phyloP scores from a whole-genome alignment of 2,329 filamentous ascomycete genomes.

The Claviceps sp. region DNA sequence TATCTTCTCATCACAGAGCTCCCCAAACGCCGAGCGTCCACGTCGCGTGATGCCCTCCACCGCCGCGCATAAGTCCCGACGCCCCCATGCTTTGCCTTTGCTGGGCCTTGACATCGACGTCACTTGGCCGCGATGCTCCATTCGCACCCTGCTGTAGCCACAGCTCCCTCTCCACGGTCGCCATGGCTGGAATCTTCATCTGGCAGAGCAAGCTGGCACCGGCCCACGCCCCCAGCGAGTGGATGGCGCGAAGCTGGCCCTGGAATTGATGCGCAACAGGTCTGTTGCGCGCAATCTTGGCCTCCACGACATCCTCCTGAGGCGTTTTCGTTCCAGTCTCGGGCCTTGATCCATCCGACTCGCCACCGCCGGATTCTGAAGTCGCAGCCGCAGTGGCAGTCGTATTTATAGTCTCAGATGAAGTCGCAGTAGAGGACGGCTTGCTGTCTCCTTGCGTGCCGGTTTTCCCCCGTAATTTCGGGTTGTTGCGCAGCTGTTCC shows the following conservation, averaged over 20 bases:
- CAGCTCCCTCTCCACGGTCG: slow-evolving; percentile 56
- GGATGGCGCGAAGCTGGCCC: slow-evolving; percentile 50
- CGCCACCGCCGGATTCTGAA: slow-evolving; percentile 10
- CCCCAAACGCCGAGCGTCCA: slow-evolving; percentile 55
- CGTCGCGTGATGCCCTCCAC: slow-evolving; percentile 27
- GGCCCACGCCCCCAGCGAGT: slow-evolving; percentile 60
- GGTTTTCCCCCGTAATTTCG: slow-evolving; percentile 22
- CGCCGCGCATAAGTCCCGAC: slow-evolving; percentile 29
- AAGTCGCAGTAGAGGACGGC: slow-evolving; percentile 11
- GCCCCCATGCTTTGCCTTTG: slow-evolving; percentile 53
- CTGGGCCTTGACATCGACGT: slow-evolving; percentile 43
- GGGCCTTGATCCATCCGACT: slow-evolving; percentile 10
- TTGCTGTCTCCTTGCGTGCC: slow-evolving; percentile 9
- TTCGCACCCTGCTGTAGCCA: slow-evolving; percentile 55
- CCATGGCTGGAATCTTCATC: slow-evolving; percentile 54
- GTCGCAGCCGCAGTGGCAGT: slow-evolving; percentile 2
- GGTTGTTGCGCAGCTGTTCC: slow-evolving; percentile 36
- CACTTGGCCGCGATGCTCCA: slow-evolving; percentile 45
- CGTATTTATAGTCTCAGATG: slow-evolving; percentile 9
- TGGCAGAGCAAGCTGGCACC: slow-evolving; percentile 59
- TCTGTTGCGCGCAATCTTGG: slow-evolving; percentile 22
- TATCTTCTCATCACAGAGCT: slow-evolving; percentile 22
- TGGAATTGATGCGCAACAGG: slow-evolving; percentile 30
- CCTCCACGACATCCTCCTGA: slow-evolving; percentile 21
- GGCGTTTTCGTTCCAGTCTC: slow-evolving; percentile 13